A percentile compares a stretch with the other conserved stretches of the same genome.
These are phyloP conservation scores for Coemansia reversa DNA, from an alignment of 192 early-diverging fungal genomes.

Conservation along the genomic window DNA sequence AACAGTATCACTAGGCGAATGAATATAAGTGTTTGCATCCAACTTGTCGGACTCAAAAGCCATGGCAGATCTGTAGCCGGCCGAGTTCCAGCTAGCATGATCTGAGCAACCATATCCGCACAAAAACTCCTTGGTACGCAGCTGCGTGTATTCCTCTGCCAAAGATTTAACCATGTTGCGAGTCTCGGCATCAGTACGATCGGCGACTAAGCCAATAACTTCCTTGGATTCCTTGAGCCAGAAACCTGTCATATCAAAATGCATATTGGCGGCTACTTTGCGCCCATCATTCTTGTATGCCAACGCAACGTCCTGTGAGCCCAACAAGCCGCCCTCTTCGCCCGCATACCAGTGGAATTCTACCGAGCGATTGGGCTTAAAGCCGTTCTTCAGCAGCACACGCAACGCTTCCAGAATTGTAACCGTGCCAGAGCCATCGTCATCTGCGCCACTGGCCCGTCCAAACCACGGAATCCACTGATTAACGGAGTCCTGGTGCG, in stretches of 20 bases:
- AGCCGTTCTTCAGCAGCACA: constrained; percentile 63
- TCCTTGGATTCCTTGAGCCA: constrained; percentile 58
- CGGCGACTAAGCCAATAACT: constrained; percentile 77
- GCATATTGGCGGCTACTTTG: constrained; percentile 74
- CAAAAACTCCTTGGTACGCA: constrained; percentile 66
- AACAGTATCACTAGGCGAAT: constrained; percentile 76
- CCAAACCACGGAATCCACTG: constrained; percentile 77
- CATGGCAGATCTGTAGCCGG: constrained; percentile 85
- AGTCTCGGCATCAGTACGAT: constrained; percentile 70
- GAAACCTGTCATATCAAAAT: constrained; percentile 96
- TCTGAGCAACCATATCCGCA: constrained; percentile 92
- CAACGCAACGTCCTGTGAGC: constrained; percentile 79
- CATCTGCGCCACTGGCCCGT: constrained; percentile 75
- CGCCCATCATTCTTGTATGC: constrained; percentile 62
- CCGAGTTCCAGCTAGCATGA: constrained; percentile 88
- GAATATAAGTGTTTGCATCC: constrained; percentile 79
- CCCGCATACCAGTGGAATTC: constrained; percentile 97
- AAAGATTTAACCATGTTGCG: constrained; percentile 59
- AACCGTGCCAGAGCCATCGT: constrained; percentile 91
- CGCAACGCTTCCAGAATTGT: constrained; percentile 89
- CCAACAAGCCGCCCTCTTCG: constrained; percentile 88
- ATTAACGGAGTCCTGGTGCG: constrained; percentile 92
- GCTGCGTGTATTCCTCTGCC: constrained; percentile 64
- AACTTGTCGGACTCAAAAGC: constrained; percentile 72
- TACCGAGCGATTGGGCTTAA: constrained; percentile 73